Percentiles rank a stretch among this genome's conserved stretches.
Conservation (phyloP, 1,284 basidiomycete species). For the Xerocomus nothofagi region DNA sequence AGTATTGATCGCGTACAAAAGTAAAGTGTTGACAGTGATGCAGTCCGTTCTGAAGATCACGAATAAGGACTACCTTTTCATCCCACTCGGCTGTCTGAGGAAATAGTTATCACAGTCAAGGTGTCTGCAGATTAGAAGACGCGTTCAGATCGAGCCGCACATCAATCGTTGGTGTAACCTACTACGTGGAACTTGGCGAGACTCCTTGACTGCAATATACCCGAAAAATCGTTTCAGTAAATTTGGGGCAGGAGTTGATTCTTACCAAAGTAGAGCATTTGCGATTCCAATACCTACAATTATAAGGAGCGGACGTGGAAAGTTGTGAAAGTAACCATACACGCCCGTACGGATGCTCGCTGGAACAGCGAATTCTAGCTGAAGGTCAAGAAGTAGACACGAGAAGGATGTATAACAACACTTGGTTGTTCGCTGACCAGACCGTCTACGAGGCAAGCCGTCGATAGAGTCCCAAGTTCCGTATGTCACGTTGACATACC, state of each 20-base stretch:
- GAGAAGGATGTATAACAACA: conserved; percentile 2
- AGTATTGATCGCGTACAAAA: conserved; percentile 16
- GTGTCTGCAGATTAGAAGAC: background rate
- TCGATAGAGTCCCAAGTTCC: no score
- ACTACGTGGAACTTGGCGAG: conserved; percentile 4
- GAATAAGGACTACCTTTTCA: conserved; percentile 3
- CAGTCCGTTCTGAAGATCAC: conserved; percentile 3
- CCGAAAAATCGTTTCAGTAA: background rate
- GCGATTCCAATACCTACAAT: conserved; percentile 2
- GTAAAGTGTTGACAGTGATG: conserved; percentile 9
- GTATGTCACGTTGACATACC: no score
- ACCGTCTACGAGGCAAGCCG: no score
- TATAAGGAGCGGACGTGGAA: background rate
- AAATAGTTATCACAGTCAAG: conserved; percentile 1
- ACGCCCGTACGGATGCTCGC: no score
- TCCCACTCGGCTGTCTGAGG: conserved; percentile 9
- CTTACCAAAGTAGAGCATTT: conserved; percentile 4
- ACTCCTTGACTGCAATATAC: background rate
- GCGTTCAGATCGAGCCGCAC: background rate
- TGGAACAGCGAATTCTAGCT: no score
- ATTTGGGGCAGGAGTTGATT: background rate
- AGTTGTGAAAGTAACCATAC: background rate
- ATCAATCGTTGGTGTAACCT: no score
- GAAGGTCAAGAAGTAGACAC: background rate
- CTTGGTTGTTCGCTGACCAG: conserved; percentile 9